A percentile compares a stretch with the other conserved stretches of the same genome.
Evolutionary conservation across 345 rosid species (phyloP).

Genomic region (Geranium rotundifolium): DNA sequence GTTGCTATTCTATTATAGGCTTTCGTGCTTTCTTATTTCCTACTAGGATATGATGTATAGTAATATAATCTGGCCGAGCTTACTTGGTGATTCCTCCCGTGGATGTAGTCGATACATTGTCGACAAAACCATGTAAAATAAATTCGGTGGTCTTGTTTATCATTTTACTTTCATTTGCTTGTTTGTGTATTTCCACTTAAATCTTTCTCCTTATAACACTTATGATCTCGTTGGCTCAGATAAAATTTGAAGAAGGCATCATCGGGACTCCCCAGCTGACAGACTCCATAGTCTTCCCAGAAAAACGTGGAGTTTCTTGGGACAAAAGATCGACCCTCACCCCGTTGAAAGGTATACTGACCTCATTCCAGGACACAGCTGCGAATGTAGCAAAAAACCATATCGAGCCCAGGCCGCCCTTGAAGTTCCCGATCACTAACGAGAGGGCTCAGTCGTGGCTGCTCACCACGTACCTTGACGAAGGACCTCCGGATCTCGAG

Average conservation of each 20-base stretch:
- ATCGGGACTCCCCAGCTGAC: constrained; percentile 92
- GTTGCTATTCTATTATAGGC: no score
- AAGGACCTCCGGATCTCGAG: constrained; percentile 82
- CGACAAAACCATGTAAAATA: no score
- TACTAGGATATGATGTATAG: no score
- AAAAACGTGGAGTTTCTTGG: constrained; percentile 61
- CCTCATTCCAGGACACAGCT: constrained; percentile 80
- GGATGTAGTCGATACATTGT: no score
- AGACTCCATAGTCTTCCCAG: constrained; percentile 72
- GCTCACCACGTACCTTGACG: constrained; percentile 78
- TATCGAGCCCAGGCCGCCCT: constrained; percentile 87
- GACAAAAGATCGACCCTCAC: constrained; percentile 70
- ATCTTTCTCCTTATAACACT: no score
- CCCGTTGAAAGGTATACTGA: constrained; percentile 56
- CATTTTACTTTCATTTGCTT: no score
- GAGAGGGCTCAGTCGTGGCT: constrained; percentile 72
- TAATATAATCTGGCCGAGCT: no score
- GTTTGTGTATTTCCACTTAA: no score
- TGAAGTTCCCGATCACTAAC: constrained; percentile 56
- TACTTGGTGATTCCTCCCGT: no score
- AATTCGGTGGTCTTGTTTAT: no score
- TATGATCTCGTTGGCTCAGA: constrained; percentile 18
- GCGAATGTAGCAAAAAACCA: constrained; percentile 67
- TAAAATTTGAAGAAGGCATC: constrained; percentile 80
- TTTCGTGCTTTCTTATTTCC: no score